Conservation (phyloP, 345 rosid genomes). For the Dimocarpus longan region DNA sequence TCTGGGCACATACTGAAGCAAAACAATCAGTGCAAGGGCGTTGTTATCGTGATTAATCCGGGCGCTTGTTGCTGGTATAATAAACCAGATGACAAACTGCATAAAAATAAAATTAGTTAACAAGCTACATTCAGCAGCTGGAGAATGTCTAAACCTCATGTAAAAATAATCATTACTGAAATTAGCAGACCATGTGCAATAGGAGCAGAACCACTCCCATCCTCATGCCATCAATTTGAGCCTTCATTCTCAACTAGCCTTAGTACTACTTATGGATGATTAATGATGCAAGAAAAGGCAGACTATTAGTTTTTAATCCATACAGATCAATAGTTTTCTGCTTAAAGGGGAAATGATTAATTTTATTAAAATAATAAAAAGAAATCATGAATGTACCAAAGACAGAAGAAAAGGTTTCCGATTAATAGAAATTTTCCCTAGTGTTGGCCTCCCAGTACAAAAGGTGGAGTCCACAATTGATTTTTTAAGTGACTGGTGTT, state of each 20-base stretch:
- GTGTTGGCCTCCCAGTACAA: no score
- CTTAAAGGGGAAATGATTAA: neutral
- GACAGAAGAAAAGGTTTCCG: no score
- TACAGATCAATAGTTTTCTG: neutral
- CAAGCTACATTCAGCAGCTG: neutral
- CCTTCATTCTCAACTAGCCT: neutral
- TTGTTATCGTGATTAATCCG: conserved; percentile 62
- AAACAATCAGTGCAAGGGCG: conserved; percentile 73
- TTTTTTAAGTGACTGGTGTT: neutral
- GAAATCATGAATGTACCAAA: no score
- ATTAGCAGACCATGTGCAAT: neutral
- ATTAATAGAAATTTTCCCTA: no score
- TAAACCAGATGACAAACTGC: conserved; percentile 76
- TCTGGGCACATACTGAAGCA: conserved; percentile 74
- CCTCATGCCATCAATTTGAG: neutral
- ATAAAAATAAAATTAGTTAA: conserved; percentile 16
- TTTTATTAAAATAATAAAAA: neutral
- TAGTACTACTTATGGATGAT: neutral
- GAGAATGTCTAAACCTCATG: neutral
- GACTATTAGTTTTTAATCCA: neutral
- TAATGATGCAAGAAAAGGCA: neutral
- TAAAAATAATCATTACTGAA: neutral
- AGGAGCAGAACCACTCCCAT: neutral
- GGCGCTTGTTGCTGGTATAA: conserved; percentile 57
- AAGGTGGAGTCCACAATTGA: no score